Conservation (phyloP, 2,329 filamentous ascomycete species). For the Xylariaceae sp. region DNA sequence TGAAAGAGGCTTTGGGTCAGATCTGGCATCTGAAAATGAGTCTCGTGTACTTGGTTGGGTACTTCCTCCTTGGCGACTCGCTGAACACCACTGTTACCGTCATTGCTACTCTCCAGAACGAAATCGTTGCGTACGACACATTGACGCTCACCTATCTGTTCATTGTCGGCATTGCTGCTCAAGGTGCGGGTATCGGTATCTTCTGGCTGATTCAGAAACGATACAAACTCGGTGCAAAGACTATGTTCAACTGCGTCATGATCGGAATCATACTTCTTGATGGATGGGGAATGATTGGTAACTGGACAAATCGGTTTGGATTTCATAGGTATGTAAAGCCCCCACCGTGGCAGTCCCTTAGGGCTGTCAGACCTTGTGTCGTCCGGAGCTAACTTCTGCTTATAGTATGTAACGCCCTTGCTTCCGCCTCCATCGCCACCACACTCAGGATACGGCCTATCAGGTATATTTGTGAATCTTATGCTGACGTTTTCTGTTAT, state of each 20-base stretch:
- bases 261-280: slow-evolving; percentile 60
- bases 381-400: no score
- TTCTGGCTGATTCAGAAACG: slow-evolving; percentile 62
- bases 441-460: no score
- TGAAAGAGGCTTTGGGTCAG: slow-evolving; percentile 55
- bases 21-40: slow-evolving; percentile 66
- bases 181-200: slow-evolving; percentile 59
- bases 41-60: slow-evolving; percentile 63
- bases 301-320: slow-evolving; percentile 43
- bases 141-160: slow-evolving; percentile 64
- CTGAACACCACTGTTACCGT: slow-evolving; percentile 70
- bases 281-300: slow-evolving; percentile 46
- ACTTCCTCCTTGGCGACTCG: slow-evolving; percentile 68
- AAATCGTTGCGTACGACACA: slow-evolving; percentile 63
- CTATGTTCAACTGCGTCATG: slow-evolving; percentile 66
- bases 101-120: slow-evolving; percentile 63
- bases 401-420: no score
- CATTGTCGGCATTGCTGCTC: slow-evolving; percentile 63
- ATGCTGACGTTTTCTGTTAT: no score
- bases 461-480: no score
- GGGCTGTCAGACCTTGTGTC: no score
- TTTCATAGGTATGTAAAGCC: slow-evolving; percentile 33
- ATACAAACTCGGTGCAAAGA: slow-evolving; percentile 60
- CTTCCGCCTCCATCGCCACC: no score
- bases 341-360: no score